phyloP scores from a whole-genome alignment of 495 filamentous ascomycete genomes.

The Daldinia grandis region DNA sequence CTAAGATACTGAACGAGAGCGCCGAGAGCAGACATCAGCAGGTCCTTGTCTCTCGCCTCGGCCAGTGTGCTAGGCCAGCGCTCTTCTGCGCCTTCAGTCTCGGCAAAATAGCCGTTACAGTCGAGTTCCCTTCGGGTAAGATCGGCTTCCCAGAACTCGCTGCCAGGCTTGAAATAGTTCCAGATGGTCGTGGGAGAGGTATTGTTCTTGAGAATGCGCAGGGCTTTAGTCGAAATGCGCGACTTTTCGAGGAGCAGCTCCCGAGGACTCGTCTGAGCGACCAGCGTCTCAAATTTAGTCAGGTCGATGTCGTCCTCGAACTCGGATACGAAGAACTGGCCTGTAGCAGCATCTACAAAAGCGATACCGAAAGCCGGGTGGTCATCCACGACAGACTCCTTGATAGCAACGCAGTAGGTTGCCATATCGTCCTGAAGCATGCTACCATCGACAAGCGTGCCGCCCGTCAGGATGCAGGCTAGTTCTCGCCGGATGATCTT shows the following conservation, averaged over 20 bases:
- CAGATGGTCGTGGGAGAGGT: slow-evolving; percentile 92
- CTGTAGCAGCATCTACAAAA: slow-evolving; percentile 96
- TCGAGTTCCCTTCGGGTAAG: slow-evolving; percentile 83
- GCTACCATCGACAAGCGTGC: slow-evolving; percentile 91
- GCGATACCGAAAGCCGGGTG: slow-evolving; percentile 87
- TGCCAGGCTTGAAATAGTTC: slow-evolving; percentile 88
- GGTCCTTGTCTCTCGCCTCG: slow-evolving; percentile 77
- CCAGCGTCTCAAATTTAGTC: slow-evolving; percentile 97
- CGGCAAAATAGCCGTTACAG: slow-evolving; percentile 80
- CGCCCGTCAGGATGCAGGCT: slow-evolving; percentile 86
- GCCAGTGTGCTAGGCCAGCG: slow-evolving; percentile 83
- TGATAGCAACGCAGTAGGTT: slow-evolving; percentile 95
- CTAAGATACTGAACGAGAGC: slow-evolving; percentile 88
- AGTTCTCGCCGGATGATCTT: slow-evolving; percentile 95
- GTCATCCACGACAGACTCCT: slow-evolving; percentile 80
- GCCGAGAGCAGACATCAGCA: slow-evolving; percentile 92
- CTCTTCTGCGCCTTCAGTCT: slow-evolving; percentile 66
- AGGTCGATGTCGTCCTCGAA: slow-evolving; percentile 93
- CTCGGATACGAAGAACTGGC: slow-evolving; percentile 90
- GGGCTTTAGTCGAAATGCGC: slow-evolving; percentile 78
- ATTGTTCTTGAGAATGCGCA: slow-evolving; percentile 97
- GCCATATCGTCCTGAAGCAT: slow-evolving; percentile 99
- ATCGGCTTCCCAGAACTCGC: slow-evolving; percentile 93
- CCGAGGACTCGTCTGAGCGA: slow-evolving; percentile 90
- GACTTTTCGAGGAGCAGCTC: slow-evolving; percentile 93